Conservation (phyloP, 108 stramenopile genomes). For the Fragilaria radians region DNA sequence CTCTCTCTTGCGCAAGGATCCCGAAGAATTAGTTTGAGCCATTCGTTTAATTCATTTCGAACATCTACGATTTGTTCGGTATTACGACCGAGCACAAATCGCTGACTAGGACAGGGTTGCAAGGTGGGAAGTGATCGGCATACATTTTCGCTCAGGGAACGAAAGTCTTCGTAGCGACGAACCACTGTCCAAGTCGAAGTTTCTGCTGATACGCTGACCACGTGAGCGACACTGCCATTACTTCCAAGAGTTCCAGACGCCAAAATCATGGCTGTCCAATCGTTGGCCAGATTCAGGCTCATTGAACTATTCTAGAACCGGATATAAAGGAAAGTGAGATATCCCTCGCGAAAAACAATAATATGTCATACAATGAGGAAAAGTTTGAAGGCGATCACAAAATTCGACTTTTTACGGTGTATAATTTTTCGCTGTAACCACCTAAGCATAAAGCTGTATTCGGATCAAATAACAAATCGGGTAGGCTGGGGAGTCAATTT, state of each 20-base stretch:
- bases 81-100: conserved; percentile 11
- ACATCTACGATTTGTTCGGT: conserved; percentile 31
- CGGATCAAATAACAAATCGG: too few species aligned
- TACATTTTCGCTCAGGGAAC: conserved; percentile 38
- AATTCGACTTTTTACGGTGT: too few species aligned
- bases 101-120: conserved; percentile 33
- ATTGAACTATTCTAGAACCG: too few species aligned
- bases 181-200: conserved; percentile 80
- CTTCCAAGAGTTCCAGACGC: conserved; percentile 26
- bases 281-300: too few species aligned
- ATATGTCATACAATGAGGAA: too few species aligned
- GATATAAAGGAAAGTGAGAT: too few species aligned
- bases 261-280: conserved; percentile 33
- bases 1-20: conserved; percentile 53
- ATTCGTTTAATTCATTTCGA: conserved; percentile 57
- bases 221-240: conserved; percentile 49
- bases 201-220: conserved; percentile 68
- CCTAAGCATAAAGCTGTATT: too few species aligned
- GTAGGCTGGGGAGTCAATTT: too few species aligned
- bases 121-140: conserved; percentile 21
- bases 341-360: too few species aligned
- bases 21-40: conserved; percentile 53
- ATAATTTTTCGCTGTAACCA: too few species aligned
- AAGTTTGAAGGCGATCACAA: too few species aligned
- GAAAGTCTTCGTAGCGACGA: conserved; percentile 74